phyloP scores from a whole-genome alignment of 768 basidiomycete genomes.

The Coprinellus micaceus region DNA sequence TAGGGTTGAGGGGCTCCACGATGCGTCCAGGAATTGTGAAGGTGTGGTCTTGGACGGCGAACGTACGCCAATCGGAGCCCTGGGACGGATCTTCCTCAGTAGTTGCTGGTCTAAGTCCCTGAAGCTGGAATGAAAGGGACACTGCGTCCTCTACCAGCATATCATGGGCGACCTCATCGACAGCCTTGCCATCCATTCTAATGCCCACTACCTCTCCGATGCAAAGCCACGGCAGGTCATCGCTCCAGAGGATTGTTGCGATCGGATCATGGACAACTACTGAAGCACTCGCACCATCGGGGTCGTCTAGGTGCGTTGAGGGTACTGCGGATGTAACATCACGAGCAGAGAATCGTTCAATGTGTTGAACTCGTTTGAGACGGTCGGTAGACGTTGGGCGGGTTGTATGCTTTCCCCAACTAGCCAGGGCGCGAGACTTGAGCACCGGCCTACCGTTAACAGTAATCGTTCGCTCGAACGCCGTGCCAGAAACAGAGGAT shows the following conservation, averaged over 20 bases:
- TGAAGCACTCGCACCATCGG: neutral
- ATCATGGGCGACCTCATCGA: conserved; percentile 7
- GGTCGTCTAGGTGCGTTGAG: neutral
- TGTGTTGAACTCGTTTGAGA: neutral
- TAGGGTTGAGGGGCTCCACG: conserved; percentile 16
- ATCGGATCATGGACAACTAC: conserved; percentile 13
- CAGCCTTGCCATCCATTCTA: conserved; percentile 6
- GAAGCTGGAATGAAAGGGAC: conserved; percentile 15
- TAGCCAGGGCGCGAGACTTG: neutral
- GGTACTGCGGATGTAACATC: neutral
- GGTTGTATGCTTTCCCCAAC: neutral
- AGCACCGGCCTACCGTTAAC: neutral
- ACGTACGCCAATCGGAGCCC: conserved; percentile 19
- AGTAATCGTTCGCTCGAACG: neutral
- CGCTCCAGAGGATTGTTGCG: conserved; percentile 11
- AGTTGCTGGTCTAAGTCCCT: conserved; percentile 16
- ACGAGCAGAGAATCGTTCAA: neutral
- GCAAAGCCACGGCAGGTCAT: conserved; percentile 14
- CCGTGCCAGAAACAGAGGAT: neutral
- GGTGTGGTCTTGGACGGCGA: conserved; percentile 7
- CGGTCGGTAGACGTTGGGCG: neutral
- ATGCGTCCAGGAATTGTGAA: conserved; percentile 15
- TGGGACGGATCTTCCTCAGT: conserved; percentile 15
- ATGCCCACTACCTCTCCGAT: conserved; percentile 15
- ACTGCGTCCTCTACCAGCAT: conserved; percentile 12